Evolutionary conservation across 352 stramenopile genomes (phyloP), one percentile per base, ranked within the genome.

Genomic region (Globisporangium spinosum): DNA sequence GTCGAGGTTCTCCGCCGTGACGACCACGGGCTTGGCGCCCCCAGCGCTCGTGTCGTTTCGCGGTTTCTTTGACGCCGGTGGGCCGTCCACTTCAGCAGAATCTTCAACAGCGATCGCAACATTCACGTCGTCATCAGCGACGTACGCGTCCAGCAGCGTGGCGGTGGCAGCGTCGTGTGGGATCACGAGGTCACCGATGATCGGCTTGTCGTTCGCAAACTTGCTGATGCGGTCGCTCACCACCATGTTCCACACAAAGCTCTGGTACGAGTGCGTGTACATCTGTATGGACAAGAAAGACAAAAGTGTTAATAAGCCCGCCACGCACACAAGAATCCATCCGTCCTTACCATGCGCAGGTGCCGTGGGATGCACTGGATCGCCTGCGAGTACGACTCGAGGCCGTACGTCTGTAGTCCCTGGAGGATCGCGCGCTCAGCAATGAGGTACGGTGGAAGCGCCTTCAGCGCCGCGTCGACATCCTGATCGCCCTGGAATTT

Each of bases 171-270:
- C 70, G 43, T 71, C 66, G 25, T 66, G 66, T 3, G 72, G 73
- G 29, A 95, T 79, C 20, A 99, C 93, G 15, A 99, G 83, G 75
- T 99, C 97, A 8, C 97, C 97, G 3, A 92, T 70, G 27, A 97
- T 70, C 2, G 94, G 82, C 54, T 82, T 66, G 23, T 90, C 80
- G 23, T 70, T 77, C 7, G 88, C 77, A 49, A 89, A 89, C 8
- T 77, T 80, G 25, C 90, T 83, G 23, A 99, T 84, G 3, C 97
- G 82, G 62, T 97, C 79, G 43, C 92, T 98, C 35, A 84, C 94
- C 7, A 97, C 85, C 54, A 78, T 77, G 77, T 99, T 99, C 95
- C 95, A 99, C 32, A 98, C 77, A 70, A 97, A 97, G 69, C 93
- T 98, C 79, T 99, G 97, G 70, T 98, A 97, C 66, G 89, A 75